These are phyloP conservation scores for Cylindrotheca closterium DNA, from an alignment of 108 stramenopile genomes.

Conservation along the genomic window DNA sequence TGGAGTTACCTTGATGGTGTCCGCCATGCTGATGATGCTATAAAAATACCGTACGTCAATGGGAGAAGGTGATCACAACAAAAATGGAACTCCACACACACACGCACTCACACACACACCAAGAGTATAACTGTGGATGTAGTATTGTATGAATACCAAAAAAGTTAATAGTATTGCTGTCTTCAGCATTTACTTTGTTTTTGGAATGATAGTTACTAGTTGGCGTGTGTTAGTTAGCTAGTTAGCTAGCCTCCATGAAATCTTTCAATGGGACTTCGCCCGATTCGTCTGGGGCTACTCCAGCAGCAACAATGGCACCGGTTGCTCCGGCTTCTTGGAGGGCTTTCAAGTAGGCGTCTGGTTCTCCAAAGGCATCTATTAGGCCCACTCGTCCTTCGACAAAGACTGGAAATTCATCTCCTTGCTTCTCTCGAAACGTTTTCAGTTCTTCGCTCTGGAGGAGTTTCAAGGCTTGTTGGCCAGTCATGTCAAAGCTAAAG, in stretches of 20 bases:
- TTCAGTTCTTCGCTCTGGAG: conserved; percentile 63
- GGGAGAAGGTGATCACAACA: too few species aligned
- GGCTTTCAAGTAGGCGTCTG: conserved; percentile 48
- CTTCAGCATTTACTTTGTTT: too few species aligned
- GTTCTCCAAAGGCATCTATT: conserved; percentile 29
- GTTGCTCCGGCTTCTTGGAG: conserved; percentile 69
- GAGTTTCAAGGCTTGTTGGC: conserved; percentile 66
- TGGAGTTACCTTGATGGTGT: neutral
- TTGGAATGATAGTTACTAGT: too few species aligned
- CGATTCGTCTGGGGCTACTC: conserved; percentile 39
- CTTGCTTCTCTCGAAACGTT: conserved; percentile 51
- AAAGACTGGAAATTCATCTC: conserved; percentile 54
- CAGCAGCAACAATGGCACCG: conserved; percentile 79
- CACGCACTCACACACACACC: too few species aligned
- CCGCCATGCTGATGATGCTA: too few species aligned
- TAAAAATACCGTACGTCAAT: too few species aligned
- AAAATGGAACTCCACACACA: too few species aligned
- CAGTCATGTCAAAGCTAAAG: conserved; percentile 68
- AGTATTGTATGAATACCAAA: too few species aligned
- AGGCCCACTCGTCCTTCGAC: conserved; percentile 80
- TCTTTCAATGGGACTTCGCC: neutral
- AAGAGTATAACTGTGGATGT: too few species aligned
- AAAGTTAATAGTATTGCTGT: too few species aligned
- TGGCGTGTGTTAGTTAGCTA: too few species aligned
- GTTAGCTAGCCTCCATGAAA: too few species aligned